phyloP scores from a whole-genome alignment of 768 basidiomycete genomes.

The Russula lepida region DNA sequence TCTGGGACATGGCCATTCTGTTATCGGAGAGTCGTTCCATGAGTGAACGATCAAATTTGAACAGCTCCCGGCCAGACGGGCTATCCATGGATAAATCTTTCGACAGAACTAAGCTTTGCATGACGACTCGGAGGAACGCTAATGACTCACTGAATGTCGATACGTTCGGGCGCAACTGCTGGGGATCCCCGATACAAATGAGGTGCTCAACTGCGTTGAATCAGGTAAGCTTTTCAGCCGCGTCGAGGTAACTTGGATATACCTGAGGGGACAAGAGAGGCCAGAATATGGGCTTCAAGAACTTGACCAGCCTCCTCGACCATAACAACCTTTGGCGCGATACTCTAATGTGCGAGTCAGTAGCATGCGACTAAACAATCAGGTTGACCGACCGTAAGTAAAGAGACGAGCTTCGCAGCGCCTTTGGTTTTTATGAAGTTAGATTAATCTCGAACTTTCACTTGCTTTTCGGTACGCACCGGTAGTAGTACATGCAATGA shows the following conservation, averaged over 20 bases:
- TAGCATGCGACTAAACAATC: neutral
- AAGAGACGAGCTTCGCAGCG: conserved; percentile 54
- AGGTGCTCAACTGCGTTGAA: conserved; percentile 48
- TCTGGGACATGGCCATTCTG: conserved; percentile 57
- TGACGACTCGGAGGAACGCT: neutral
- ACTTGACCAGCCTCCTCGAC: conserved; percentile 83
- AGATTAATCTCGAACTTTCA: neutral
- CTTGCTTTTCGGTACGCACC: conserved; percentile 33
- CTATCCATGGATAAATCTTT: conserved; percentile 65
- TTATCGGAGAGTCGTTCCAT: conserved; percentile 62
- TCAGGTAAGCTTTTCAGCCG: neutral
- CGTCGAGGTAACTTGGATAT: neutral
- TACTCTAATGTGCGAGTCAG: conserved; percentile 33
- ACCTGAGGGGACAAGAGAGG: conserved; percentile 45
- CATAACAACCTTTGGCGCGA: conserved; percentile 52
- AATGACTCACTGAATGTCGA: conserved; percentile 47
- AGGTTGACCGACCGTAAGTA: conserved; percentile 43
- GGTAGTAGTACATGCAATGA: conserved; percentile 73
- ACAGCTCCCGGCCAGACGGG: conserved; percentile 43
- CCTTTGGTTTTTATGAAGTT: conserved; percentile 31
- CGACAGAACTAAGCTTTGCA: neutral
- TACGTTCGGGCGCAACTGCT: conserved; percentile 62
- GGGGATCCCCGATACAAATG: conserved; percentile 74
- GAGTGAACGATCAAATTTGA: conserved; percentile 55
- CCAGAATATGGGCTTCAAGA: conserved; percentile 67